Base-by-base conservation (phyloP, 768 basidiomycete genomes). In the Cystobasidium tubakii region DNA sequence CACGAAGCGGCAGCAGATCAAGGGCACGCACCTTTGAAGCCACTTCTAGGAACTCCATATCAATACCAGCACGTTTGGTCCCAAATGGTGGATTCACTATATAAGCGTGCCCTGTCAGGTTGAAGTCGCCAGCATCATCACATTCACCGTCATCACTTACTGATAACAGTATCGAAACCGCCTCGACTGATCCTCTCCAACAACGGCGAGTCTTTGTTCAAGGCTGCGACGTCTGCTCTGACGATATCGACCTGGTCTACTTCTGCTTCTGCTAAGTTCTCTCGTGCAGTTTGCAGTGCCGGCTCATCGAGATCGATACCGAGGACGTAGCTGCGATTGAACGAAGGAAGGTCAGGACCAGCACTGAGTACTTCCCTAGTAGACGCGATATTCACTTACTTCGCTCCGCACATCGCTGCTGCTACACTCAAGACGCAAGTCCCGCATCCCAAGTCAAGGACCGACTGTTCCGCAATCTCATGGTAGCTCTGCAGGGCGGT, bases 21-120 rank as follows among this genome's bases (percentile, higher is more conserved):
- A 15, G 33, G 21, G 23, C 17, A 15, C 34, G 15, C 17, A 78
- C 77, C 50, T 74, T 13, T 42, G 77, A 78, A 9, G 78, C 79
- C 17, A 74, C 19, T 46, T 78, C 78, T 27, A 79, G 74, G 66
- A 79, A 79, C 23, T 77, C 75, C 72, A 77, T 78, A 65, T 79
- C 79, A 42, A 79, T 79, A 0, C 77, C 77, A n/a, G 75, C 75
- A 29, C 39, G 75, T 75, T 78, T 78, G 1, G 78, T 75, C 0
- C 79, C 79, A 42, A 78, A 77, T 0, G 77, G 77, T 19, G 77
- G 77, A 54, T 77, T 77, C 53, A 36, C 13, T 12, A 21, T n/a
- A n/a, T n/a, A n/a, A n/a, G n/a, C n/a, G n/a, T n/a, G n/a, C n/a
- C n/a, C n/a, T n/a, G n/a, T n/a, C n/a, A n/a, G n/a, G n/a, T n/a